phyloP scores from a whole-genome alignment of 202 grass and related monocot genomes.

The Hordeum pubiflorum region DNA sequence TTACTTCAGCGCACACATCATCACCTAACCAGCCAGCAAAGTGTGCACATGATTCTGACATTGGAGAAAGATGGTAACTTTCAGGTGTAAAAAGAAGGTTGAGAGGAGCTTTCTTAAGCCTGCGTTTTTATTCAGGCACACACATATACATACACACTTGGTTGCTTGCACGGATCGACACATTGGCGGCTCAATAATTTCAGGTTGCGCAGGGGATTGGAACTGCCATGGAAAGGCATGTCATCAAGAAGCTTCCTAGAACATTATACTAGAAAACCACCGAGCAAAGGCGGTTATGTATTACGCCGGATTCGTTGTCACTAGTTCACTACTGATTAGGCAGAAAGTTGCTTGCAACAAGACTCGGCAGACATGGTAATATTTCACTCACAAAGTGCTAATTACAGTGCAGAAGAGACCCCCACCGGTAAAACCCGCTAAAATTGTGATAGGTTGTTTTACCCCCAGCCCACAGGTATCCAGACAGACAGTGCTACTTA shows the following conservation, averaged over 20 bases:
- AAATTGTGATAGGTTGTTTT: not conserved
- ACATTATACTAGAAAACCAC: slow-evolving; percentile 4
- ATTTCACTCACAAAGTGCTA: not conserved
- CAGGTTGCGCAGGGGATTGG: slow-evolving; percentile 8
- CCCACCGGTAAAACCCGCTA: not conserved
- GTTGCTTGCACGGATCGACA: slow-evolving; percentile 26
- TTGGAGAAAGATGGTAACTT: slow-evolving; percentile 41
- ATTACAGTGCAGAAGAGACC: not conserved
- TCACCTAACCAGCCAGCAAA: slow-evolving; percentile 35
- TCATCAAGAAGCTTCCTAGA: slow-evolving; percentile 8
- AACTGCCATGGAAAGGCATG: slow-evolving; percentile 21
- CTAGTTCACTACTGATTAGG: slow-evolving; percentile 37
- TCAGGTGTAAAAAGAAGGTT: slow-evolving; percentile 41
- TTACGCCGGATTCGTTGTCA: slow-evolving; percentile 24
- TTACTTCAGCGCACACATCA: slow-evolving; percentile 24
- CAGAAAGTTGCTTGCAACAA: slow-evolving; percentile 24
- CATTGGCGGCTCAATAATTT: slow-evolving; percentile 20
- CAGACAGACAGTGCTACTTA: not conserved
- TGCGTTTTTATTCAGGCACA: not conserved
- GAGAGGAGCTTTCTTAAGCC: not conserved
- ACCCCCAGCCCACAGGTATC: not conserved
- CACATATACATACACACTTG: not conserved
- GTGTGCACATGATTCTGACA: slow-evolving; percentile 36
- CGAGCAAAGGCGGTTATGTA: slow-evolving; percentile 28
- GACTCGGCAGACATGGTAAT: not conserved